Percentiles rank a stretch among this genome's conserved stretches.
Conservation (phyloP, 345 rosid species). For the Cardiospermum halicacabum region DNA sequence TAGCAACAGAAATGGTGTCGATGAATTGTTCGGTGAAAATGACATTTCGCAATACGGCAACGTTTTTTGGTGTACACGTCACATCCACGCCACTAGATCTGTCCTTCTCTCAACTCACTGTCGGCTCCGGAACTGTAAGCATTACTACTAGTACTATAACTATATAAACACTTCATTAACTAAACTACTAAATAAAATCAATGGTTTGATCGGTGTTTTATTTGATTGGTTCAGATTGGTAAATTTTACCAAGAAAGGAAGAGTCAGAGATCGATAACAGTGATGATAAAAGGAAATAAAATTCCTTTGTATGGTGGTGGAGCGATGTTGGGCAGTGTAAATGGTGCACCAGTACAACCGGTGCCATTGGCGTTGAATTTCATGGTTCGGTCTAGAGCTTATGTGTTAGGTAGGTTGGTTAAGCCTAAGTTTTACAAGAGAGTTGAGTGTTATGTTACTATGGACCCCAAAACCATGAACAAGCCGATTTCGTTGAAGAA, state of each 20-base stretch:
- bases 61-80: slow-evolving; percentile 67
- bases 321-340: slow-evolving; percentile 40
- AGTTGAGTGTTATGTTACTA: slow-evolving; percentile 38
- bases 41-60: slow-evolving; percentile 50
- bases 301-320: slow-evolving; percentile 71
- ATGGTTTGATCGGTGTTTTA: no score
- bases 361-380: slow-evolving; percentile 46
- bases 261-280: slow-evolving; percentile 44
- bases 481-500: slow-evolving; percentile 36
- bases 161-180: no score
- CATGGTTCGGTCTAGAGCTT: slow-evolving; percentile 53
- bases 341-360: slow-evolving; percentile 44
- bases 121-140: slow-evolving; percentile 56
- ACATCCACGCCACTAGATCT: slow-evolving; percentile 55
- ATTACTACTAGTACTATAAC: background rate
- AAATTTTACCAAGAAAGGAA: slow-evolving; percentile 62
- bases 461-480: slow-evolving; percentile 56
- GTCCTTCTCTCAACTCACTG: slow-evolving; percentile 49
- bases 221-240: slow-evolving; percentile 34
- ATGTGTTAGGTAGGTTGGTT: slow-evolving; percentile 56
- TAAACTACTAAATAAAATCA: no score
- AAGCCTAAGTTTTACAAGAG: slow-evolving; percentile 51
- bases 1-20: slow-evolving; percentile 59
- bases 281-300: slow-evolving; percentile 32
- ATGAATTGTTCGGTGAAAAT: slow-evolving; percentile 58